Conservation (phyloP, 129 eudicot genomes). For the Helianthus tuberosus region DNA sequence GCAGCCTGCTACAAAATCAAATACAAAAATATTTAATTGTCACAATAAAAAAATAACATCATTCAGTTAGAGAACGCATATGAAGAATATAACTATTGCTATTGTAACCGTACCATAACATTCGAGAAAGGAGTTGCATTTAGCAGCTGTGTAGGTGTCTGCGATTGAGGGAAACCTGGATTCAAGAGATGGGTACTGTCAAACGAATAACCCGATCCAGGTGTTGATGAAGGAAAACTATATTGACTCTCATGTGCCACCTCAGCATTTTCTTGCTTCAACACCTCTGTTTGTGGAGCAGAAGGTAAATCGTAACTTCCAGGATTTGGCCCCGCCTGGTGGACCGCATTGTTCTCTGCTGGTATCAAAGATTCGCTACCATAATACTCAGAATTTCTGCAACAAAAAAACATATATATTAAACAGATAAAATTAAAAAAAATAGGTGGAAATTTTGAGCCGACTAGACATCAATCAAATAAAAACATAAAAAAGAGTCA, state of each 20-base stretch:
- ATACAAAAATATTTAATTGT: background rate
- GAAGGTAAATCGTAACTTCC: slow-evolving; percentile 60
- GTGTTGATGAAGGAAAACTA: slow-evolving; percentile 58
- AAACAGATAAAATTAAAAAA: background rate
- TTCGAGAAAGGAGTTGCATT: slow-evolving; percentile 66
- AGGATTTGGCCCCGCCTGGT: slow-evolving; percentile 52
- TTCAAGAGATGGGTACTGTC: slow-evolving; percentile 65
- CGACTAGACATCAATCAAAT: background rate
- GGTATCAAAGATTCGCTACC: slow-evolving; percentile 62
- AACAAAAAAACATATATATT: background rate
- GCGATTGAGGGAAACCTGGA: slow-evolving; percentile 58
- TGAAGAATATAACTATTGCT: background rate
- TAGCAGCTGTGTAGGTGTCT: slow-evolving; percentile 73
- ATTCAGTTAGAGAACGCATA: background rate
- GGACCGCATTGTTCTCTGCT: slow-evolving; percentile 56
- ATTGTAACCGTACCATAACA: slow-evolving; percentile 52
- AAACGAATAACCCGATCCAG: slow-evolving; percentile 70
- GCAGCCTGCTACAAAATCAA: slow-evolving; percentile 40
- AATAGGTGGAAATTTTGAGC: background rate
- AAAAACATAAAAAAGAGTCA: background rate
- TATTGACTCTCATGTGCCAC: slow-evolving; percentile 63
- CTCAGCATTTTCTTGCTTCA: slow-evolving; percentile 75
- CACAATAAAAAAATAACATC: background rate
- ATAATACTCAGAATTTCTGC: slow-evolving; percentile 78
- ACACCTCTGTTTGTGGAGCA: slow-evolving; percentile 73